Evolutionary conservation across 495 filamentous ascomycete genomes (phyloP).

Genomic region (Penicillium turbatum): DNA sequence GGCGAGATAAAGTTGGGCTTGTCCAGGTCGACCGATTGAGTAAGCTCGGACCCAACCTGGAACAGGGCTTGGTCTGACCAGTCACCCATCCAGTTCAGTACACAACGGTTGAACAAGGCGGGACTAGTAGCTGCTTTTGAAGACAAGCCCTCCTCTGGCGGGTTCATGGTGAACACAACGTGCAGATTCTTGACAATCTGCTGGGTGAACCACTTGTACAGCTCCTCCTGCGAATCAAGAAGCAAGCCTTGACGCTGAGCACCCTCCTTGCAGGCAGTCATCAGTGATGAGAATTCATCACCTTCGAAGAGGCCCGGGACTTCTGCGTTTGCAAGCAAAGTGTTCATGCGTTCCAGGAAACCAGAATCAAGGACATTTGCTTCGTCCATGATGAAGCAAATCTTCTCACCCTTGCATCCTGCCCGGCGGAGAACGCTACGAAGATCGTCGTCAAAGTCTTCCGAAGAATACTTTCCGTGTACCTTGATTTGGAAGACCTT

Average conservation of each 20-base stretch:
- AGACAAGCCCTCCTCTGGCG: slow-evolving; percentile 89
- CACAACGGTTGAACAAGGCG: slow-evolving; percentile 96
- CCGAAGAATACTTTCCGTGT: slow-evolving; percentile 95
- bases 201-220: slow-evolving; percentile 99
- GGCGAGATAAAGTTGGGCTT: slow-evolving; percentile 79
- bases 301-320: slow-evolving; percentile 97
- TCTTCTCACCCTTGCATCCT: slow-evolving; percentile 97
- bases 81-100: slow-evolving; percentile 99
- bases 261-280: slow-evolving; percentile 98
- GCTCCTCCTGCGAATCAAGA: slow-evolving; percentile 93
- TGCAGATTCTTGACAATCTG: slow-evolving; percentile 99
- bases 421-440: slow-evolving; percentile 87
- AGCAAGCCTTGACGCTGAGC: slow-evolving; percentile 93
- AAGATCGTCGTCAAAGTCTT: slow-evolving; percentile 98
- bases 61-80: slow-evolving; percentile 99
- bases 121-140: slow-evolving; percentile 97
- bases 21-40: slow-evolving; percentile 91
- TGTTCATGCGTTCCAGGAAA: slow-evolving; percentile 99
- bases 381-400: slow-evolving; percentile 99
- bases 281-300: slow-evolving; percentile 89
- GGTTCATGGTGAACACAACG: slow-evolving; percentile 99
- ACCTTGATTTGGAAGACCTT: slow-evolving; percentile 99
- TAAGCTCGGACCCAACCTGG: slow-evolving; percentile 94
- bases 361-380: slow-evolving; percentile 97
- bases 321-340: slow-evolving; percentile 93